Evolutionary conservation across 257 asterid species (phyloP).

Genomic region (Solanum ahanhuiri): DNA sequence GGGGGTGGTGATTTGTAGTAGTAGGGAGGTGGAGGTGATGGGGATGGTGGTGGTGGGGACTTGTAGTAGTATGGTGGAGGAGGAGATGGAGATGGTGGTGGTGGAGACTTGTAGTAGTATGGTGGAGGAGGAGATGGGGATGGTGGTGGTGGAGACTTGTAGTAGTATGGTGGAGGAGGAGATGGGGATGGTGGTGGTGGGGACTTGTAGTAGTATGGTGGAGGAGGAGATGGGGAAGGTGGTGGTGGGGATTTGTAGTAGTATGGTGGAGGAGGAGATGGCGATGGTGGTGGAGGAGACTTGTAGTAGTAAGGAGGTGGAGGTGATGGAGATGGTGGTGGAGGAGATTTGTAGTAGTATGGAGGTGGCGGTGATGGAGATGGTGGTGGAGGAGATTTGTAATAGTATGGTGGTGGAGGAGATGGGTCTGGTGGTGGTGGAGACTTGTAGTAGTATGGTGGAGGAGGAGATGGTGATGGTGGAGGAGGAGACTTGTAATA

Average conservation of each 20-base stretch:
- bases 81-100: not conserved
- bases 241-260: constrained; percentile 12
- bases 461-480: rapidly evolving
- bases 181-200: constrained; percentile 16
- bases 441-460: not conserved
- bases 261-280: constrained; percentile 5
- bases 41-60: not conserved
- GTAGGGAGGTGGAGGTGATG: constrained; percentile 5
- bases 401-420: not conserved
- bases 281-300: not conserved
- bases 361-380: not conserved
- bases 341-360: not conserved
- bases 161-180: not conserved
- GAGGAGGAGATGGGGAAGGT: not conserved
- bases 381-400: not conserved
- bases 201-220: not conserved
- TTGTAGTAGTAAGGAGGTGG: not conserved
- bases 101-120: not conserved
- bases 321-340: not conserved
- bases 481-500: not conserved
- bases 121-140: not conserved
- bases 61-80: not conserved
- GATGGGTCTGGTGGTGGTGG: not conserved
- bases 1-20: not conserved
- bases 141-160: not conserved